Conservation (phyloP, 140 eudicot genomes). For the Senecio squalidus region DNA sequence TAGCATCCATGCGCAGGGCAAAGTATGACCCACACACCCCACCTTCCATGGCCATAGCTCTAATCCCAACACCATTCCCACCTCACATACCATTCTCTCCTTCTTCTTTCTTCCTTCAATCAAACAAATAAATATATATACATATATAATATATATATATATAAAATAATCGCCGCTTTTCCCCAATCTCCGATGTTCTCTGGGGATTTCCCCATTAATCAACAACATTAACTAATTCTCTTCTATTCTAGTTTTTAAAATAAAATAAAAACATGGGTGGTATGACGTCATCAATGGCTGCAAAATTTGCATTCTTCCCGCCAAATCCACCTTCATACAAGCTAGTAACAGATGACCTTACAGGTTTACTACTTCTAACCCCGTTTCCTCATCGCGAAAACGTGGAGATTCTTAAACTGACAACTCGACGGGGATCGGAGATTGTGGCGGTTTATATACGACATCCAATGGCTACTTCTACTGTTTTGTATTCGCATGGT, state of each 20-base stretch:
- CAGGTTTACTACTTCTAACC: slow-evolving; percentile 57
- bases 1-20: slow-evolving; percentile 35
- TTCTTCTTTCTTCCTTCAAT: neutral
- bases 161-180: neutral
- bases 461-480: slow-evolving; percentile 75
- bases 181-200: slow-evolving; percentile 13
- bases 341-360: slow-evolving; percentile 58
- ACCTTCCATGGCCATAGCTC: slow-evolving; percentile 16
- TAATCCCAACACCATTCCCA: slow-evolving; percentile 27
- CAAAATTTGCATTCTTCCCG: slow-evolving; percentile 92
- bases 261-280: slow-evolving; percentile 55
- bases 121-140: neutral
- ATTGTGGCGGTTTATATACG: slow-evolving; percentile 63
- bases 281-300: slow-evolving; percentile 97
- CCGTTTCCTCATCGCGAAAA: slow-evolving; percentile 87
- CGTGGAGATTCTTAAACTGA: slow-evolving; percentile 61
- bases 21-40: slow-evolving; percentile 22
- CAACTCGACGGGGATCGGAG: slow-evolving; percentile 66
- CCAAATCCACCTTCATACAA: slow-evolving; percentile 85
- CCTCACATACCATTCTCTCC: slow-evolving; percentile 13
- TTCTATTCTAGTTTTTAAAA: too few species aligned
- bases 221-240: neutral
- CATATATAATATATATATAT: too few species aligned
- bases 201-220: slow-evolving; percentile 4
- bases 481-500: slow-evolving; percentile 77